Percentiles rank a stretch among this genome's conserved stretches.
These are phyloP conservation scores for Globisporangium spiculum DNA, from an alignment of 352 stramenopile species.

Conservation along the genomic window DNA sequence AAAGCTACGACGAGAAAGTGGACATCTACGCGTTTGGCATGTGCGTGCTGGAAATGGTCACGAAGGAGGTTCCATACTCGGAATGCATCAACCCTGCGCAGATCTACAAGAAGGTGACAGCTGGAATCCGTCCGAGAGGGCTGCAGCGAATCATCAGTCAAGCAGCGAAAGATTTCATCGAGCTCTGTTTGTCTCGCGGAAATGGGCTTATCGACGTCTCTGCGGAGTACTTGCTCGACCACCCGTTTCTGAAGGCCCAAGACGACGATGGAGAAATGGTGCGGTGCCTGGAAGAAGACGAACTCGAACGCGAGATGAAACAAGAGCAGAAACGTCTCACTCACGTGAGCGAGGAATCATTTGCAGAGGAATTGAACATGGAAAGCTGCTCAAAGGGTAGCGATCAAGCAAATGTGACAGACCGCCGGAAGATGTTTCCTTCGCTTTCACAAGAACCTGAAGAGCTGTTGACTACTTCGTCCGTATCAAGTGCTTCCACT, in stretches of 20 bases:
- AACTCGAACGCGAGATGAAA: constrained; percentile 52
- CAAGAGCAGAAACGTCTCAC: constrained; percentile 45
- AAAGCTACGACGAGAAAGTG: constrained; percentile 97
- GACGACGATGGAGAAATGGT: constrained; percentile 82
- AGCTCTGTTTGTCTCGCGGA: constrained; percentile 76
- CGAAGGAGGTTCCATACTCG: constrained; percentile 97
- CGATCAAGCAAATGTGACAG: constrained; percentile 23
- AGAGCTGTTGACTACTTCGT: constrained; percentile 40
- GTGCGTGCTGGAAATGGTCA: constrained; percentile 99
- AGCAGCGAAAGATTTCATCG: constrained; percentile 76
- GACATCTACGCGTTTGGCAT: constrained; percentile 99
- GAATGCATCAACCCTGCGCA: constrained; percentile 92
- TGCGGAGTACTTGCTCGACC: constrained; percentile 71
- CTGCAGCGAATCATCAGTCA: constrained; percentile 74
- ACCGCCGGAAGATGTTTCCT: constrained; percentile 47
- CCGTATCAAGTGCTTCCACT: constrained; percentile 9
- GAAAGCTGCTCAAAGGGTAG: constrained; percentile 59
- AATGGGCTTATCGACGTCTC: constrained; percentile 81
- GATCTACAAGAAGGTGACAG: constrained; percentile 92
- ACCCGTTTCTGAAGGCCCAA: constrained; percentile 75
- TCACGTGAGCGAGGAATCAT: constrained; percentile 58
- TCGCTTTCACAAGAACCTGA: constrained; percentile 58
- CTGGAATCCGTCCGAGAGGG: constrained; percentile 70
- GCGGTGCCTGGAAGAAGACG: constrained; percentile 64
- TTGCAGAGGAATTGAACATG: constrained; percentile 73